phyloP scores from a whole-genome alignment of 495 filamentous ascomycete genomes.

The Penicillium cinerascens region DNA sequence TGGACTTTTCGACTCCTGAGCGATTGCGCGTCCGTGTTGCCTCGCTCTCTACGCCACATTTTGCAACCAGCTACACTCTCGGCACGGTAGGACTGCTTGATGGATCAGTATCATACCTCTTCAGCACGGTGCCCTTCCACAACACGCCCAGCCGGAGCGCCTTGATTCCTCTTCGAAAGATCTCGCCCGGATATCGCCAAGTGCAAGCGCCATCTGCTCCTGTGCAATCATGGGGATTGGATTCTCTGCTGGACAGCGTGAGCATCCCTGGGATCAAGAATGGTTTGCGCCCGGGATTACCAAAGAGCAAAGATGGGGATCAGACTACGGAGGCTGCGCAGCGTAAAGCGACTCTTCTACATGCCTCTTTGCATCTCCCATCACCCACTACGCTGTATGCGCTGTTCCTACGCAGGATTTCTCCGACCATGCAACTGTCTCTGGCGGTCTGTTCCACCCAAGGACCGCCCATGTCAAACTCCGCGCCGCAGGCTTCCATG shows the following conservation, averaged over 20 bases:
- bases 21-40: constrained; percentile 72
- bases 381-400: constrained; percentile 82
- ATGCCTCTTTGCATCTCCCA: constrained; percentile 80
- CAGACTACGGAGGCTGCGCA: constrained; percentile 16
- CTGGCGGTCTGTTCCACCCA: constrained; percentile 80
- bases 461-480: constrained; percentile 39
- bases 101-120: constrained; percentile 87
- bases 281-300: not conserved
- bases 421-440: constrained; percentile 73
- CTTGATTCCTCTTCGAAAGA: constrained; percentile 57
- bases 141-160: constrained; percentile 53
- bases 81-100: constrained; percentile 82
- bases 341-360: constrained; percentile 65
- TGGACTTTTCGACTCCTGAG: constrained; percentile 82
- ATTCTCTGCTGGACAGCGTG: constrained; percentile 30
- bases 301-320: constrained; percentile 4
- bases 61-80: constrained; percentile 86
- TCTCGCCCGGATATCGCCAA: constrained; percentile 69
- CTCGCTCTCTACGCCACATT: constrained; percentile 84
- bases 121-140: constrained; percentile 71
- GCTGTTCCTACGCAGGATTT: constrained; percentile 77
- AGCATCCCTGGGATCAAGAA: constrained; percentile 18
- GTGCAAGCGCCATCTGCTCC: constrained; percentile 45
- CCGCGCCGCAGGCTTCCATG: constrained; percentile 44
- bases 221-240: constrained; percentile 31